A percentile compares a stretch with the other conserved stretches of the same genome.
phyloP scores from a whole-genome alignment of 257 asterid genomes.

The Apocynum venetum region DNA sequence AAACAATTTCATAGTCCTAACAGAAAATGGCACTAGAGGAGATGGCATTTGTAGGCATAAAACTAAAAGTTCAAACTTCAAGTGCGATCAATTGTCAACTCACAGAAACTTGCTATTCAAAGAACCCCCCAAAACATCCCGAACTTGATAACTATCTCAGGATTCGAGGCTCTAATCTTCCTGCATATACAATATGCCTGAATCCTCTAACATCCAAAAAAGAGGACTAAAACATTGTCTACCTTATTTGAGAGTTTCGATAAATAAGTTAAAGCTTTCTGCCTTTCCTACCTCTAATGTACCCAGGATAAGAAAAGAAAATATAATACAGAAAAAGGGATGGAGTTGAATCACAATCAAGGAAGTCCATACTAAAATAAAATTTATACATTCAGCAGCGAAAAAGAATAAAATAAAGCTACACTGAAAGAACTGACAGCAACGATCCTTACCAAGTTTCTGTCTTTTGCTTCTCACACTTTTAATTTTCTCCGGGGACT shows the following conservation, averaged over 20 bases:
- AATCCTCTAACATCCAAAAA: not conserved
- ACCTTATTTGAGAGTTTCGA: not conserved
- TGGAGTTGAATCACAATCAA: not conserved
- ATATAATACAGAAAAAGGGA: not conserved
- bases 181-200: not conserved
- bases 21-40: not conserved
- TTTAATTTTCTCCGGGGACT: constrained; percentile 70
- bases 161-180: not conserved
- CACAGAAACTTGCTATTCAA: not conserved
- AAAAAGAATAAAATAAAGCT: not conserved
- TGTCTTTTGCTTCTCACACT: constrained; percentile 55
- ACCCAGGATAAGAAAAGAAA: not conserved
- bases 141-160: not conserved
- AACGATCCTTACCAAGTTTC: constrained; percentile 46
- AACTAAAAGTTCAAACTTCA: not conserved
- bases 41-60: not conserved
- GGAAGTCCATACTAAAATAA: too few relatives aligned
- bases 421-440: not conserved
- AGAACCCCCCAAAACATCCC: not conserved
- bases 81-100: not conserved
- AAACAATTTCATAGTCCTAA: not conserved
- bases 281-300: not conserved
- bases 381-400: not conserved
- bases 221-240: not conserved
- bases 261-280: not conserved